Conservation (phyloP, 177 flowering plant genomes). For the Telopea speciosissima region DNA sequence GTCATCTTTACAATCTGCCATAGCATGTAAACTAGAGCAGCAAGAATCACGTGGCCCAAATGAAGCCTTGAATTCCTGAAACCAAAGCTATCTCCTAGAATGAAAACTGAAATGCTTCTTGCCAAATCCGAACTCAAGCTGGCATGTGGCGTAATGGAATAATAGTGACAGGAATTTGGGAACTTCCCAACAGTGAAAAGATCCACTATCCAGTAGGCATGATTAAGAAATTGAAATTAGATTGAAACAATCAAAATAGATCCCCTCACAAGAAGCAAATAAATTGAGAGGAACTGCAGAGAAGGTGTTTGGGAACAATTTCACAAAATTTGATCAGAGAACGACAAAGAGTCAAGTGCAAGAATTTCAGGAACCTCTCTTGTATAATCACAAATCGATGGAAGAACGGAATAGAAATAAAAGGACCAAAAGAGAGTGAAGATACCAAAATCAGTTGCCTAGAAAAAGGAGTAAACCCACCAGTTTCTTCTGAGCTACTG, state of each 20-base stretch:
- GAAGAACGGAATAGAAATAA: not conserved
- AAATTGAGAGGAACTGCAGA: not conserved
- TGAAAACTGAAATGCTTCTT: not conserved
- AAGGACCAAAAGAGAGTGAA: not conserved
- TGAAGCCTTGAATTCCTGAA: slow-evolving; percentile 4
- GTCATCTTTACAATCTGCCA: slow-evolving; percentile 46
- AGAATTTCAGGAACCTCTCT: no score
- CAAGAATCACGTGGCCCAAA: slow-evolving; percentile 1
- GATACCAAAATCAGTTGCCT: not conserved
- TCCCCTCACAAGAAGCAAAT: no score
- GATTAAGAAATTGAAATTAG: not conserved
- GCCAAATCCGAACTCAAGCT: not conserved
- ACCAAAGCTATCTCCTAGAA: not conserved
- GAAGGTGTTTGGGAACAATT: not conserved
- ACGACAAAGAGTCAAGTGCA: not conserved
- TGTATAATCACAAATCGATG: not conserved
- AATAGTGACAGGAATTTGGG: not conserved
- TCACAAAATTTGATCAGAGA: slow-evolving; percentile 1
- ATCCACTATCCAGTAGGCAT: not conserved
- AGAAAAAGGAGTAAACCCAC: not conserved
- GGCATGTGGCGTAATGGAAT: not conserved
- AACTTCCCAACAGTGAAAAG: not conserved
- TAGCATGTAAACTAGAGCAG: slow-evolving; percentile 15
- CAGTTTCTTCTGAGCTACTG: not conserved
- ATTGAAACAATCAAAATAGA: not conserved